These are phyloP conservation scores for Pyrenophora seminiperda DNA, from an alignment of 2,329 filamentous ascomycete species.

Conservation along the genomic window DNA sequence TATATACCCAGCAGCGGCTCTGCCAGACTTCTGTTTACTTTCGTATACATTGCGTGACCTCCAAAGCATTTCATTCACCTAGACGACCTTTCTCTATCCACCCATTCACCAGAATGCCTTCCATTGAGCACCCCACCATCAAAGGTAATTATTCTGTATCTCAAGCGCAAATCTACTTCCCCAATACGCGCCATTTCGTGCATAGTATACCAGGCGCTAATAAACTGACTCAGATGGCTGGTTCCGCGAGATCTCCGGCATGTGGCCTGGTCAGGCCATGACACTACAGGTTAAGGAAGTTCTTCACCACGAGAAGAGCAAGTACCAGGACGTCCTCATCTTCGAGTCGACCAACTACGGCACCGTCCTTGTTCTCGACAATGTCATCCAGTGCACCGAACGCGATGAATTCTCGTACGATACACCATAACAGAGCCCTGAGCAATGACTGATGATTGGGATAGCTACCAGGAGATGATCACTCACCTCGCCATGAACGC, in stretches of 20 bases:
- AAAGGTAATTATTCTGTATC: constrained; percentile 60
- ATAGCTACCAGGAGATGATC: constrained; percentile 98
- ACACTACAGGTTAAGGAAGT: constrained; percentile 89
- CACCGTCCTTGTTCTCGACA: constrained; percentile 95
- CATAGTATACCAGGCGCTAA: neutral
- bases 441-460: constrained; percentile 20
- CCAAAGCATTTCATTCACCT: neutral
- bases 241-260: constrained; percentile 98
- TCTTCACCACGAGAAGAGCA: constrained; percentile 97
- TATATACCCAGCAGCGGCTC: constrained; percentile 26
- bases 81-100: constrained; percentile 5
- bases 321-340: constrained; percentile 98
- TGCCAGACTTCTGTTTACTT: constrained; percentile 16
- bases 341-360: constrained; percentile 98
- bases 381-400: constrained; percentile 98
- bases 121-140: constrained; percentile 76
- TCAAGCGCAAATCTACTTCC: neutral
- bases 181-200: neutral
- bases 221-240: constrained; percentile 79
- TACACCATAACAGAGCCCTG: neutral
- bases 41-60: constrained; percentile 6
- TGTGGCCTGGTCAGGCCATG: constrained; percentile 99
- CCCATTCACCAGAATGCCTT: constrained; percentile 60
- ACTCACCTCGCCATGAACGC: constrained; percentile 98
- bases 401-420: constrained; percentile 90